Evolutionary conservation across 176 grass and related monocot genomes (phyloP), one percentile per base, ranked within the genome.

Genomic region (Carex kokanica): DNA sequence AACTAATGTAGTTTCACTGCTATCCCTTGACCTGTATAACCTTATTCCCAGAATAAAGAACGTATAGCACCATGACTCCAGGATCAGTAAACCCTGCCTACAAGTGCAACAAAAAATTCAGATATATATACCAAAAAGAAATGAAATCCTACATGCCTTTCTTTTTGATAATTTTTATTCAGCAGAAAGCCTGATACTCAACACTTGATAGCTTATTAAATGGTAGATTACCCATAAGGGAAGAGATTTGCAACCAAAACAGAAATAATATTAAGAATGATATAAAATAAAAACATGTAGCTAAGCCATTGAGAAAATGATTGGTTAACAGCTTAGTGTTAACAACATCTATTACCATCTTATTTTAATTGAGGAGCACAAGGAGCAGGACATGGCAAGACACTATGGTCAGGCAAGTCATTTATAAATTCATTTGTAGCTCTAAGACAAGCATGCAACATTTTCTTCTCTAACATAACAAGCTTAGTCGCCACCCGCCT

Each of bases 381-480:
- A 69, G 88, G 91, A 89, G 93, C 93, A 85, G 91, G 96, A 70
- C 96, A 99, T 80, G 96, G 96, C 21, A 69, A 95, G 38, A 99
- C 69, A 17, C 85, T 93, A 85, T 90, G 81, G 68, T 99, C 93
- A 60, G 96, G 93, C 89, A 99, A 90, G 10, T 90, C 77, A 45
- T 84, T 88, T 91, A 93, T 95, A 34, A 99, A 78, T 82, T 93
- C 86, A 8, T 83, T 86, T 80, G 83, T 88, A 78, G 83, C 93
- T 87, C 88, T 85, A 74, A 98, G 87, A 89, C 91, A 98, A 60
- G 84, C 91, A 91, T 93, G 96, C 60, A 98, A 84, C 75, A 98
- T 93, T 87, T 90, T 98, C 88, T 98, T 98, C 72, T 98, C 96
- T 63, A 95, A 83, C 71, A 86, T 95, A 74, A 95, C 84, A 88